Conservation (phyloP, 306 rosid species). For the Cajanus cajan region DNA sequence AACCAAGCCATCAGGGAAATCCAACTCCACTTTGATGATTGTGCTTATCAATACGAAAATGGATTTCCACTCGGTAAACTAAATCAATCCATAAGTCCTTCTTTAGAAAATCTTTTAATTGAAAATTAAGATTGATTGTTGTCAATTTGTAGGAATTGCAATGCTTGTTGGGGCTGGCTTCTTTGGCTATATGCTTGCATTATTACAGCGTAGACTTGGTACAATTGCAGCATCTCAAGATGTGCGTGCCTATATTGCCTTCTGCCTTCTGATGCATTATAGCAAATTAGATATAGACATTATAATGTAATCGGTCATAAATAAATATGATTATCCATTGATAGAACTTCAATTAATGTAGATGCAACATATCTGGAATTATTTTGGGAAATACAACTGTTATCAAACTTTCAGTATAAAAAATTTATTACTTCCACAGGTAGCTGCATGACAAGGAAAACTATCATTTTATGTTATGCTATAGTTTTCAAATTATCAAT, state of each 20-base stretch:
- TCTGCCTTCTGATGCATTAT: constrained; percentile 21
- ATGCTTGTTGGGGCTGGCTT: constrained; percentile 82
- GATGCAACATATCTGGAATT: not conserved
- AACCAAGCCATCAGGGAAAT: constrained; percentile 89
- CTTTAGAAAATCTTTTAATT: not conserved
- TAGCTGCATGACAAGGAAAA: constrained; percentile 9
- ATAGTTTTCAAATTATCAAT: not conserved
- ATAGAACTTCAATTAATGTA: not conserved
- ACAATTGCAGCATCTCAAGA: constrained; percentile 62
- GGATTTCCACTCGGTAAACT: constrained; percentile 83
- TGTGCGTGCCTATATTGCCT: constrained; percentile 48
- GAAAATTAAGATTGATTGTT: constrained; percentile 13
- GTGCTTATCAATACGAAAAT: constrained; percentile 91
- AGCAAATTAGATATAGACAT: not conserved
- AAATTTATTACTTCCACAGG: not conserved
- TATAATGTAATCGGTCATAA: not conserved
- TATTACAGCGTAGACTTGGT: constrained; percentile 75
- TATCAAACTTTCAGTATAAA: not conserved
- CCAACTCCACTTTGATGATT: constrained; percentile 85
- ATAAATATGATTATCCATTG: not conserved
- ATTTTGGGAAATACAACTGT: not conserved
- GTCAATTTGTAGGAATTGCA: constrained; percentile 61
- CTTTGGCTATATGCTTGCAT: constrained; percentile 90
- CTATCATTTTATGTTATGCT: constrained; percentile 9
- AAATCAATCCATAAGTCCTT: not conserved